Conservation (phyloP, 2,329 filamentous ascomycete species). For the Davidsoniella neocaledoniae region DNA sequence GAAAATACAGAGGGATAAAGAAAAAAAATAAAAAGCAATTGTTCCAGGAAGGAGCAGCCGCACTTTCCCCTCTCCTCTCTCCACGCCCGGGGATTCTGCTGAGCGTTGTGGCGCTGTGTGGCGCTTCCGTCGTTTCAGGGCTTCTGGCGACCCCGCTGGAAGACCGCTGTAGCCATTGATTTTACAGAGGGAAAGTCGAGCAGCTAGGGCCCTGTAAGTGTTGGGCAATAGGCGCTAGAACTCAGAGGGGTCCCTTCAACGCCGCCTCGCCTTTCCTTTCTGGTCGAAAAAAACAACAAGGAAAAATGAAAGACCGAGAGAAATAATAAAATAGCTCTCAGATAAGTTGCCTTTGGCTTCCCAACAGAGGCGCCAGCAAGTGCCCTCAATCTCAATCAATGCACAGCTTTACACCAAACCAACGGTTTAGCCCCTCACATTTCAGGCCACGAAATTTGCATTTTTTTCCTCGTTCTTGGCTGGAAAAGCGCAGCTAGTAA, state of each 20-base stretch:
- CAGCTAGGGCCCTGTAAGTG: neutral
- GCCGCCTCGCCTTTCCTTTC: conserved; percentile 11
- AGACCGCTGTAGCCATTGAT: neutral
- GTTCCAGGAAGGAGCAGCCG: too few species aligned
- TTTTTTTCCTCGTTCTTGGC: neutral
- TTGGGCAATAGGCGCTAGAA: neutral
- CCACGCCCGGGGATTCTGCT: neutral
- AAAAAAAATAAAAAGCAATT: too few species aligned
- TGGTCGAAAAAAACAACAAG: neutral
- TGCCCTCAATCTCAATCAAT: too few species aligned
- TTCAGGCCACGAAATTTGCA: conserved; percentile 4
- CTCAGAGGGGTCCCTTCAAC: too few species aligned
- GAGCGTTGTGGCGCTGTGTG: neutral
- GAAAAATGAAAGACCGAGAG: too few species aligned
- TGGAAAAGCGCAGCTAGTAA: neutral
- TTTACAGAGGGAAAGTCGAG: neutral
- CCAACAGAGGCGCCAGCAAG: neutral
- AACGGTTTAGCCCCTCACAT: conserved; percentile 4
- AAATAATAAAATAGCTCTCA: too few species aligned
- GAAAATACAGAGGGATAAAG: neutral
- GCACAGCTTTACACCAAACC: neutral
- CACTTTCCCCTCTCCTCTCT: too few species aligned
- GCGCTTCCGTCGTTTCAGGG: neutral
- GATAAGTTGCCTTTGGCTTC: neutral
- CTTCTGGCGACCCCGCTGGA: neutral